Percentiles rank a stretch among this genome's conserved stretches.
These are phyloP conservation scores for Quercus parvula DNA, from an alignment of 306 rosid genomes.

Conservation along the genomic window DNA sequence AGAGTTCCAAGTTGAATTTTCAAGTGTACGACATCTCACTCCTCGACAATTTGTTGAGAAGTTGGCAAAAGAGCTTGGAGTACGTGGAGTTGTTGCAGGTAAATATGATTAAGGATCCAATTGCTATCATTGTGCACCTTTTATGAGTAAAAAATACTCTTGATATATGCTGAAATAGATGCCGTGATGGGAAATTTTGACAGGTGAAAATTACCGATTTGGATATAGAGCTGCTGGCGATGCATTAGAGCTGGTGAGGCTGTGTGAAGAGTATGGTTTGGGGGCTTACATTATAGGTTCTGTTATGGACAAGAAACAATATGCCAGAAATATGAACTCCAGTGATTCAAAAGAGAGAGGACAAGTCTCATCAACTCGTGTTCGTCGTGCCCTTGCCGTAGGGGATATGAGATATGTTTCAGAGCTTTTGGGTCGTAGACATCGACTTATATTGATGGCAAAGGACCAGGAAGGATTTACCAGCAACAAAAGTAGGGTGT, in stretches of 20 bases:
- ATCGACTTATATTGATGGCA: constrained; percentile 63
- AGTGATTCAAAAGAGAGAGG: constrained; percentile 68
- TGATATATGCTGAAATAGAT: constrained; percentile 18
- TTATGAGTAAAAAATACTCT: background rate
- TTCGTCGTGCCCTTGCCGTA: constrained; percentile 66
- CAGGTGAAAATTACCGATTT: constrained; percentile 91
- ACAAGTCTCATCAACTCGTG: constrained; percentile 92
- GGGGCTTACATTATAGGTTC: constrained; percentile 80
- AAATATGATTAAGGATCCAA: background rate
- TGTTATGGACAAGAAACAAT: constrained; percentile 73
- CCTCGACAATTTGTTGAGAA: constrained; percentile 85
- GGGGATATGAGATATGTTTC: constrained; percentile 86
- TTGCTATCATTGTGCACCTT: background rate
- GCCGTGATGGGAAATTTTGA: constrained; percentile 30
- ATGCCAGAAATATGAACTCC: constrained; percentile 28
- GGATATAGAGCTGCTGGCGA: constrained; percentile 96
- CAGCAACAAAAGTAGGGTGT: constrained; percentile 38
- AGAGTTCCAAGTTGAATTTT: constrained; percentile 74
- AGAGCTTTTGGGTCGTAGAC: constrained; percentile 77
- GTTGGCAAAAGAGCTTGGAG: constrained; percentile 71
- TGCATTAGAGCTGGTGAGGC: constrained; percentile 64
- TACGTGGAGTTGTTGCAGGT: constrained; percentile 90
- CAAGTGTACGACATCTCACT: constrained; percentile 71
- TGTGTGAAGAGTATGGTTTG: constrained; percentile 76
- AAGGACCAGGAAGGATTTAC: constrained; percentile 40